Evolutionary conservation across 106 monocot genomes (phyloP), one percentile per base, ranked within the genome.

Genomic region (Agapanthus africanus): DNA sequence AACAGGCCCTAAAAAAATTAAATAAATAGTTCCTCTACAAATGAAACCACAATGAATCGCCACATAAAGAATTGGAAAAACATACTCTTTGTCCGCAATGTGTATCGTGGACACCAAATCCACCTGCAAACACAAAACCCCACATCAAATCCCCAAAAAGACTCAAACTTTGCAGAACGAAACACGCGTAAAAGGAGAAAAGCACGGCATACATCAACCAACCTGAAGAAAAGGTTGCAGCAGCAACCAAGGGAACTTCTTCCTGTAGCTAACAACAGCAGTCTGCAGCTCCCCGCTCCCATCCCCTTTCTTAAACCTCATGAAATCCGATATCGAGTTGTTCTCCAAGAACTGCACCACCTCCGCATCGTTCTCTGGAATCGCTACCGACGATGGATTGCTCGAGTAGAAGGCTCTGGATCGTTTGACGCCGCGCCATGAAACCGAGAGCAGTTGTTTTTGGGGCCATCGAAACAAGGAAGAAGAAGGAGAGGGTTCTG

Each of bases 61-160:
- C n/a, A n/a, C n/a, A n/a, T n/a, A n/a, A n/a, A n/a, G n/a, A n/a
- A n/a, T n/a, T n/a, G n/a, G n/a, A 57, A 70, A 71, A 1, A 60
- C 90, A 63, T 79, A 90, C 87, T 83, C 65, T 59, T 74, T 91
- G 44, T 95, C 95, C 0, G 79, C 95, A 74, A 95, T 88, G 80
- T 95, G 95, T 40, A 95, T 87, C 4, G 88, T 88, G 19, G 91
- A 95, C 19, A 95, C 88, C 83, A 91, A 82, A 78, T 95, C 95
- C 46, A 95, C 94, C 91, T 94, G 82, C 76, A 79, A 9, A 23
- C 16, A 52, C 2, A 39, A 40, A 70, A 41, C 61, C 14, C 19
- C 59, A 44, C 38, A 54, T 14, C 38, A 69, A 37, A 9, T 30
- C 2, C 37, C 32, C 18, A 36, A 34, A 27, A 0, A 31, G 10